Conservation (phyloP, 495 filamentous ascomycete species). For the Daldinia caldariorum region DNA sequence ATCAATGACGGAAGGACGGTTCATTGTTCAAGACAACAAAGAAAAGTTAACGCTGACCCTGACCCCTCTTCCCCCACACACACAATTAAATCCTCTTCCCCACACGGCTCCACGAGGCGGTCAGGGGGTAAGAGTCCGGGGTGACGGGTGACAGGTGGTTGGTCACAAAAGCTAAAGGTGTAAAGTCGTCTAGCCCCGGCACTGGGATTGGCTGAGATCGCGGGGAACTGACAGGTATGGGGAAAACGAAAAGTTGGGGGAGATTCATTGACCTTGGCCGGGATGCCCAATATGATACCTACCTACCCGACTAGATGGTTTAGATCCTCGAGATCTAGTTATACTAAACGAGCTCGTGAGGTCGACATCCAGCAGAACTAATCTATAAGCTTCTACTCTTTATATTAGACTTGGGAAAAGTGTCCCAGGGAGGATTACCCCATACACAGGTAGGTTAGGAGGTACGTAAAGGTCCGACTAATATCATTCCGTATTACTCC, state of each 20-base stretch:
- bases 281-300: constrained; percentile 27
- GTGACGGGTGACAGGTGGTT: constrained; percentile 23
- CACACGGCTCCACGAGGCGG: constrained; percentile 35
- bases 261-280: constrained; percentile 12
- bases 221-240: constrained; percentile 21
- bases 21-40: not conserved
- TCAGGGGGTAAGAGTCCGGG: constrained; percentile 28
- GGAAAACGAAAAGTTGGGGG: constrained; percentile 5
- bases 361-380: constrained; percentile 16
- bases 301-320: constrained; percentile 3
- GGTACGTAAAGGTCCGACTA: constrained; percentile 17
- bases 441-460: no score
- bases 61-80: no score
- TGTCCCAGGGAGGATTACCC: no score
- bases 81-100: constrained; percentile 22
- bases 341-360: constrained; percentile 4
- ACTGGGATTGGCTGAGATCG: constrained; percentile 29
- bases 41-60: constrained; percentile 15
- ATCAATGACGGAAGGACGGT: not conserved
- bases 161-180: constrained; percentile 23
- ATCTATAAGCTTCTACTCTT: not conserved
- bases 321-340: constrained; percentile 14
- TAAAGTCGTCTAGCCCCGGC: constrained; percentile 27
- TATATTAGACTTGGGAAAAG: not conserved
- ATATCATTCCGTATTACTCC: constrained; percentile 5